Evolutionary conservation across 2,329 filamentous ascomycete genomes (phyloP).

Genomic region (Cladophialophora chaetospira): DNA sequence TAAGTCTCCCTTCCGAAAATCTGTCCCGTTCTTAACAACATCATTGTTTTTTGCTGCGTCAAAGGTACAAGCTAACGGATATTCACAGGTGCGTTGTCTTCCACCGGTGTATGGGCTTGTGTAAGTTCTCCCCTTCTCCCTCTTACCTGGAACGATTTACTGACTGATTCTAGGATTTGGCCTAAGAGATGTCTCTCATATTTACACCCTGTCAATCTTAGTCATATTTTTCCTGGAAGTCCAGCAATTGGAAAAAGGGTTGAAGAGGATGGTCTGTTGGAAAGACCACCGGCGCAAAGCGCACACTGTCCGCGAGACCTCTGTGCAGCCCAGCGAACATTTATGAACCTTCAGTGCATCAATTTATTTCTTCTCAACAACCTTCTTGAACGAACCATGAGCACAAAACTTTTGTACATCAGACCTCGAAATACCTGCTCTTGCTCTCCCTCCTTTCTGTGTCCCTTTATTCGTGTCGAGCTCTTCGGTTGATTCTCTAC

Average conservation of each 20-base stretch:
- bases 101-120: constrained; percentile 27
- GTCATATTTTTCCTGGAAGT: neutral
- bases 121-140: too few species aligned
- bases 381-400: neutral
- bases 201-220: neutral
- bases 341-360: neutral
- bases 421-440: neutral
- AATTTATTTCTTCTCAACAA: neutral
- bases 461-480: neutral
- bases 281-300: neutral
- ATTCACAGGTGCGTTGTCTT: constrained; percentile 7
- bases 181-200: too few species aligned
- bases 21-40: too few species aligned
- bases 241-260: neutral
- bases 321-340: neutral
- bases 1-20: too few species aligned
- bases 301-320: neutral
- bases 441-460: neutral
- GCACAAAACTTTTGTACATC: neutral
- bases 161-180: too few species aligned
- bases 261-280: neutral
- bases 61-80: too few species aligned
- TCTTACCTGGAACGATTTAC: too few species aligned
- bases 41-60: too few species aligned
- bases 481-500: too few species aligned